These are phyloP conservation scores for Diddensiella transvaalensis DNA, from an alignment of 805 yeast genomes.

Conservation along the genomic window DNA sequence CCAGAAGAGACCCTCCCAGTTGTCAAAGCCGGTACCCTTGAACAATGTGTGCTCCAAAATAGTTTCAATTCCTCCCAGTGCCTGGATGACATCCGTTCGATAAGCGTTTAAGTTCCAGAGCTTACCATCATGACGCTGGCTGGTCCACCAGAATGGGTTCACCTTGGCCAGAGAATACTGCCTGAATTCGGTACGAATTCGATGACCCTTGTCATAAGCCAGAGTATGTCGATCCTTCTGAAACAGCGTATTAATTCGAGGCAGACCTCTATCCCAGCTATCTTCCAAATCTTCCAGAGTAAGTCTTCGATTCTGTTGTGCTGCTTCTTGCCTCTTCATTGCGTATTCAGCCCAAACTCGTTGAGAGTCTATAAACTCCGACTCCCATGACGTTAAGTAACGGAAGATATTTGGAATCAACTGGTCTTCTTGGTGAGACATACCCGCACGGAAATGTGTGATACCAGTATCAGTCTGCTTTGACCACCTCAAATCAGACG, in stretches of 20 bases:
- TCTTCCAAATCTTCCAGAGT: constrained; percentile 92
- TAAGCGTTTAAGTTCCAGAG: constrained; percentile 92
- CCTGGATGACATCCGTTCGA: constrained; percentile 93
- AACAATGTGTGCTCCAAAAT: constrained; percentile 92
- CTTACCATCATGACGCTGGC: constrained; percentile 89
- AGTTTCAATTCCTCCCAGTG: constrained; percentile 95
- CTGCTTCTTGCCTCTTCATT: constrained; percentile 80
- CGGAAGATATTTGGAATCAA: constrained; percentile 90
- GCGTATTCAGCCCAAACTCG: constrained; percentile 98
- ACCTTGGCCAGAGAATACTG: constrained; percentile 66
- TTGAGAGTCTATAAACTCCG: constrained; percentile 89
- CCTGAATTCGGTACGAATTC: constrained; percentile 75
- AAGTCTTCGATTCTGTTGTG: constrained; percentile 76
- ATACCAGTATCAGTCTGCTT: constrained; percentile 92
- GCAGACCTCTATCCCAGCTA: constrained; percentile 95
- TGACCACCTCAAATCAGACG: constrained; percentile 88
- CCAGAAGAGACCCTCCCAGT: constrained; percentile 99
- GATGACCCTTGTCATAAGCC: constrained; percentile 92
- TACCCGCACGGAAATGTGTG: constrained; percentile 90
- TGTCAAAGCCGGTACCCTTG: constrained; percentile 94
- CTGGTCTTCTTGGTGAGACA: constrained; percentile 71
- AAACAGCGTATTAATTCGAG: constrained; percentile 90
- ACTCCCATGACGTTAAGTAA: constrained; percentile 94
- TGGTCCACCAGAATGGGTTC: constrained; percentile 97
- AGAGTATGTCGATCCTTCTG: constrained; percentile 93